Evolutionary conservation across 129 eudicot genomes (phyloP), one percentile per base, ranked within the genome.

Genomic region (Flaveria ramosissima): DNA sequence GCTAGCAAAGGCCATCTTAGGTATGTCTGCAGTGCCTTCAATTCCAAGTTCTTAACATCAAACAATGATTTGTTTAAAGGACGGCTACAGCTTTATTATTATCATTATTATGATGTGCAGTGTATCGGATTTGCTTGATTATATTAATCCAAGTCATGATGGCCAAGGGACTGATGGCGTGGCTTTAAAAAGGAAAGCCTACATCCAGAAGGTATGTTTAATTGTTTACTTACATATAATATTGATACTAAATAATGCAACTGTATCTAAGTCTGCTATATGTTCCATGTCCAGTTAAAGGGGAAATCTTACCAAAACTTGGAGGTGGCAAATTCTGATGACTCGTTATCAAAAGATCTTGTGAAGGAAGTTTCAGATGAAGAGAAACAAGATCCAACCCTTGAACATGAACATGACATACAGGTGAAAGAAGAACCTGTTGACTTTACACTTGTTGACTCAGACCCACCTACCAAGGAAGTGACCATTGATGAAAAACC

Each of bases 1-100:
- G 99, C 99, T 77, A 95, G 99, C 89, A 95, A 95, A 85, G 99
- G 99, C 66, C 99, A 95, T 79, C 83, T 95, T 36, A 95, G 99
- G 99, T 92, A 86, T 84, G 78, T 73, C 15, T 55, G 52, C 51
- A 65, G 21, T 24, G 26, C 46, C 24, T 66, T 46, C 7, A 17
- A 41, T 83, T 50, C 20, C 67, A 74, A 61, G 48, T 19, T 68
- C 41, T n/a, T 30, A 53, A 46, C 62, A 30, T 63, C 46, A 63
- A 63, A 30, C 53, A 70, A 55, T 14, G 60, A 53, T 71, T 36
- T 21, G 7, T 77, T 60, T 66, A 43, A 51, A 24, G 43, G 62
- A 66, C 14, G 60, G 27, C 48, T 43, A 60, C 8, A 21, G 9
- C 72, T 71, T 70, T 47, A 5, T 63, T 79, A 26, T 50, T 64